A percentile compares a stretch with the other conserved stretches of the same genome.
phyloP scores from a whole-genome alignment of 768 basidiomycete species.

The Auricularia auricula-judae region DNA sequence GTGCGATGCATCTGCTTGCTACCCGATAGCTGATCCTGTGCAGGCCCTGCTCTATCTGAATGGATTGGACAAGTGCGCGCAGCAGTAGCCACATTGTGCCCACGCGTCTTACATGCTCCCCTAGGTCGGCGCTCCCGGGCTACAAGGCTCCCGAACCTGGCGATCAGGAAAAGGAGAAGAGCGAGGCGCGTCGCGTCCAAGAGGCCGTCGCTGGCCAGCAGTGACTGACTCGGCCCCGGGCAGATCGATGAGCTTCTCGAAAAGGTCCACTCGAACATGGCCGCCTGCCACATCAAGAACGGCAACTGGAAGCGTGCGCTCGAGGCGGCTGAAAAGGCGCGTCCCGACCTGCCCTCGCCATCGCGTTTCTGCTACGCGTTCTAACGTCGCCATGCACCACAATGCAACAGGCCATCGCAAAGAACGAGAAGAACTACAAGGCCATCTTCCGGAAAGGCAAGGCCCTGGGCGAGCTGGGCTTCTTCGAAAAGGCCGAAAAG shows the following conservation, averaged over 20 bases:
- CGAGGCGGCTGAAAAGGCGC: slow-evolving; percentile 73
- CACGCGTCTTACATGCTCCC: background rate
- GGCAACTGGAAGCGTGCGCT: slow-evolving; percentile 68
- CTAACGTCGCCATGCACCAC: background rate
- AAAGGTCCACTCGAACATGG: slow-evolving; percentile 80
- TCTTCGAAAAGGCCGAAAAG: slow-evolving; percentile 59
- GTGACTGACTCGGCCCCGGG: background rate
- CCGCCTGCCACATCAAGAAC: slow-evolving; percentile 72
- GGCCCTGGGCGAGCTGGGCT: slow-evolving; percentile 66
- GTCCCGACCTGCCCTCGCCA: background rate
- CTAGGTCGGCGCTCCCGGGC: slow-evolving; percentile 7
- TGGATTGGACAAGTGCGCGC: slow-evolving; percentile 67
- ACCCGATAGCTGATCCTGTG: slow-evolving; percentile 3
- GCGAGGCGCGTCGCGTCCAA: slow-evolving; percentile 38
- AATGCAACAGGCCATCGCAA: slow-evolving; percentile 47
- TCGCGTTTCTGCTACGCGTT: background rate
- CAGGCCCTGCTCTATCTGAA: slow-evolving; percentile 63
- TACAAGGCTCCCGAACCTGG: background rate
- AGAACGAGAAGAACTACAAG: slow-evolving; percentile 68
- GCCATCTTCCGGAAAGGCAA: slow-evolving; percentile 75
- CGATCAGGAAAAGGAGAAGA: slow-evolving; percentile 38
- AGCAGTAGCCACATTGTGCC: background rate
- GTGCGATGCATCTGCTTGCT: background rate
- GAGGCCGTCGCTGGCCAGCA: background rate
- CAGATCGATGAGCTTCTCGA: slow-evolving; percentile 68